Evolutionary conservation across 2,329 filamentous ascomycete species (phyloP).

Genomic region (Talaromyces sp.): DNA sequence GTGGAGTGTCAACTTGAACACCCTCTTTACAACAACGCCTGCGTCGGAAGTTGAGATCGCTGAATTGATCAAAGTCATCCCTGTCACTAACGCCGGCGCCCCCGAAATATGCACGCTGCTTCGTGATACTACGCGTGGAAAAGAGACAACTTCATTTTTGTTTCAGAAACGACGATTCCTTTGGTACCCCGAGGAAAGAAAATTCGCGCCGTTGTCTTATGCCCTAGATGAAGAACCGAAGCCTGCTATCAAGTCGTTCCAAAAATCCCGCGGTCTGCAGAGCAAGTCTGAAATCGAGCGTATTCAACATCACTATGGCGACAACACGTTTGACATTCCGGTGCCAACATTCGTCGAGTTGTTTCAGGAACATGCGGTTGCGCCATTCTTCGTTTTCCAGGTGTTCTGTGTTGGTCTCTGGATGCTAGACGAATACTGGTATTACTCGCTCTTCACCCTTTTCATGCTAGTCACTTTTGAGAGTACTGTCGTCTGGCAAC

Average conservation of each 20-base stretch:
- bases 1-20: slow-evolving; percentile 89
- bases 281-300: slow-evolving; percentile 72
- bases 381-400: slow-evolving; percentile 99
- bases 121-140: slow-evolving; percentile 71
- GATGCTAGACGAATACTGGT: slow-evolving; percentile 99
- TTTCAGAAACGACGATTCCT: slow-evolving; percentile 98
- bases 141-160: slow-evolving; percentile 78
- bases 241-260: slow-evolving; percentile 74
- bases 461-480: slow-evolving; percentile 98
- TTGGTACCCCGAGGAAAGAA: slow-evolving; percentile 67
- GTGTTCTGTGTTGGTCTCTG: slow-evolving; percentile 97
- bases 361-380: slow-evolving; percentile 97
- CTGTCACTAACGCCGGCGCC: slow-evolving; percentile 81
- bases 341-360: slow-evolving; percentile 93
- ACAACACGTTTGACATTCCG: slow-evolving; percentile 95
- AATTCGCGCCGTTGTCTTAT: slow-evolving; percentile 81
- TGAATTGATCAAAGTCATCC: slow-evolving; percentile 86
- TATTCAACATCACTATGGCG: slow-evolving; percentile 88
- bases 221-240: slow-evolving; percentile 82
- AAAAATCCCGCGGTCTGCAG: slow-evolving; percentile 72
- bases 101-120: slow-evolving; percentile 82
- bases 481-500: slow-evolving; percentile 98
- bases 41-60: slow-evolving; percentile 71
- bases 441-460: slow-evolving; percentile 97
- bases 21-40: slow-evolving; percentile 73